Base-by-base conservation (phyloP, 129 eudicot genomes). In the Chrysanthemum makinoi region DNA sequence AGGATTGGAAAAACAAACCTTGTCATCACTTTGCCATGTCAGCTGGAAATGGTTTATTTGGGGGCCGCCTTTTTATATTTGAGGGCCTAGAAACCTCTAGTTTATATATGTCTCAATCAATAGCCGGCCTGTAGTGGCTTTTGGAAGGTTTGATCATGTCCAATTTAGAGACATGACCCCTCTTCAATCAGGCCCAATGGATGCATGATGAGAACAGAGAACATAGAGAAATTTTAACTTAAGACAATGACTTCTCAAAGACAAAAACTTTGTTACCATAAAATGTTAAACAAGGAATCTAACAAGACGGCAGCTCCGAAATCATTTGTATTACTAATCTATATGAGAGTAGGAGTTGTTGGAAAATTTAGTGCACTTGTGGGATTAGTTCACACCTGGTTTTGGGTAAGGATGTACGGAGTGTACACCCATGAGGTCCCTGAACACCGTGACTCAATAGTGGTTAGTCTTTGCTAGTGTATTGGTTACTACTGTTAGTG, bases 1-100 rank as follows among this genome's bases (percentile, higher is more conserved):
- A 6, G 46, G 46, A 39, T 39, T 39, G 10, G 46, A 7, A 10
- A 39, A 39, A 39, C 46, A 39, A 39, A 50, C 52, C 65, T 62
- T 48, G 49, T 62, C 44, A 71, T 14, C 66, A 62, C 46, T 51
- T 14, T 69, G 63, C 51, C 73, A 30, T 72, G 77, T 60, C 75
- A 70, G 54, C 43, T 56, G 13, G 22, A 65, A 35, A 35, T 44
- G 46, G 66, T 44, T 22, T 72, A 16, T 47, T 60, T 30, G 47
- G 48, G 59, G 76, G 9, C 68, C 50, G 46, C 13, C 24, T 48
- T 47, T 47, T 39, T 49, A 50, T 49, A 17, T 48, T 72, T 62
- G 62, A 62, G 77, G 69, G 65, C 61, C 77, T 63, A 62, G 18
- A 33, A 69, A 28, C 47, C 0, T 52, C 50, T 18, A 54, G 74